Percentiles rank a stretch among this genome's conserved stretches.
These are phyloP conservation scores for Vitis hybrid DNA, from an alignment of 177 flowering plant genomes.

Conservation along the genomic window DNA sequence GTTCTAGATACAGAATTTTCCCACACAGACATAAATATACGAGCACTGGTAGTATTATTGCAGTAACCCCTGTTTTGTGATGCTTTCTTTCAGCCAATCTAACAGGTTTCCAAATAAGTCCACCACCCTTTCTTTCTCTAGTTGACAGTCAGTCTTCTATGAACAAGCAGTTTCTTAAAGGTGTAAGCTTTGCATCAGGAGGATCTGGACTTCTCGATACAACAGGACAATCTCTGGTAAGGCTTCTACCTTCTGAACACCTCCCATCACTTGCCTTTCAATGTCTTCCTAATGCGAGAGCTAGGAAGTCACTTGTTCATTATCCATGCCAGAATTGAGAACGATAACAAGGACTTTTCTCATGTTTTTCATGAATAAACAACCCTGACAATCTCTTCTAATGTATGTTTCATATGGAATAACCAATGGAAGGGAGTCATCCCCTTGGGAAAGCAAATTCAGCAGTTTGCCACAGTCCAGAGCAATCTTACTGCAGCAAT, in stretches of 20 bases:
- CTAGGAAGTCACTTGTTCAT: not conserved
- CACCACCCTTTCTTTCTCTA: slow-evolving; percentile 43
- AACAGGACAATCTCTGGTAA: slow-evolving; percentile 20
- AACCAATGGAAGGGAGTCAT: slow-evolving; percentile 25
- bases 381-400: not conserved
- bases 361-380: not conserved
- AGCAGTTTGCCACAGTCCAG: slow-evolving; percentile 32
- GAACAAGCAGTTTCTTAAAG: slow-evolving; percentile 18
- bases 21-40: not conserved
- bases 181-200: slow-evolving; percentile 60
- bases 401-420: not conserved
- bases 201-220: slow-evolving; percentile 40
- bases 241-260: not conserved
- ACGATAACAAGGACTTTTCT: not conserved
- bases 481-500: slow-evolving; percentile 14
- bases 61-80: not conserved
- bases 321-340: not conserved
- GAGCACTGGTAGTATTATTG: not conserved
- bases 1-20: no score
- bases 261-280: not conserved
- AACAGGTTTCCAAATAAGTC: slow-evolving; percentile 42
- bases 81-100: slow-evolving; percentile 33
- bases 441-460: slow-evolving; percentile 37
- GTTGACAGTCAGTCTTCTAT: not conserved
- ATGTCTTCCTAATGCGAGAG: not conserved